phyloP scores from a whole-genome alignment of 2,329 filamentous ascomycete genomes.

The Penicillium olsonii region DNA sequence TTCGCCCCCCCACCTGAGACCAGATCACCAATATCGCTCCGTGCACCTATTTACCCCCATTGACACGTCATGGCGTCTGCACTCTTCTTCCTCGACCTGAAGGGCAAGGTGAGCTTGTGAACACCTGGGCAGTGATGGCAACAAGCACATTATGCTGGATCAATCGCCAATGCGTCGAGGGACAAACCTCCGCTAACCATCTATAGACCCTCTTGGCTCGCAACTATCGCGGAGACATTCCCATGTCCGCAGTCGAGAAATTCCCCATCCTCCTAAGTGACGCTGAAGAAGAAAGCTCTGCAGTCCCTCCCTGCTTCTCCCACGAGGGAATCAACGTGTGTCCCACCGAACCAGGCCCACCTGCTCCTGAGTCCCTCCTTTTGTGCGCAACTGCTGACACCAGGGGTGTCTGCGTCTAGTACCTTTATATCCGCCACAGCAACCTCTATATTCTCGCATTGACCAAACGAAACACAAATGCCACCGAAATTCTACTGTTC shows the following conservation, averaged over 20 bases:
- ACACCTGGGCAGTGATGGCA: not conserved
- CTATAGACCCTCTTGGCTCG: conserved; percentile 89
- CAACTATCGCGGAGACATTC: conserved; percentile 97
- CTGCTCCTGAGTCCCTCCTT: conserved; percentile 14
- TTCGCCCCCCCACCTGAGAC: not conserved
- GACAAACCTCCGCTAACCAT: conserved; percentile 22
- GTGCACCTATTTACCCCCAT: conserved; percentile 8
- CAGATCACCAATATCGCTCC: conserved; percentile 5
- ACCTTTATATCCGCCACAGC: conserved; percentile 98
- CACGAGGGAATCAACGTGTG: conserved; percentile 96
- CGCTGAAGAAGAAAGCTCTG: conserved; percentile 98
- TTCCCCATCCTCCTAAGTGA: conserved; percentile 95
- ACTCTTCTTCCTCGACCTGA: conserved; percentile 96
- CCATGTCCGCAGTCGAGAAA: conserved; percentile 98
- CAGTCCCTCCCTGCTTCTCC: conserved; percentile 95
- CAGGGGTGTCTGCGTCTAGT: conserved; percentile 55
- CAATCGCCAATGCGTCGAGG: conserved; percentile 23
- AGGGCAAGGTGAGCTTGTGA: conserved; percentile 83
- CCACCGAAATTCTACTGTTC: conserved; percentile 96
- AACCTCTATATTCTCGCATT: conserved; percentile 97
- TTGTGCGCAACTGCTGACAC: conserved; percentile 18
- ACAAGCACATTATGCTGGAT: not conserved
- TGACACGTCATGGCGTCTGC: conserved; percentile 81
- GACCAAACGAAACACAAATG: conserved; percentile 98
- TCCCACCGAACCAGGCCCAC: conserved; percentile 25